Evolutionary conservation across 2,329 filamentous ascomycete genomes (phyloP).

Genomic region (Nemania sp.): DNA sequence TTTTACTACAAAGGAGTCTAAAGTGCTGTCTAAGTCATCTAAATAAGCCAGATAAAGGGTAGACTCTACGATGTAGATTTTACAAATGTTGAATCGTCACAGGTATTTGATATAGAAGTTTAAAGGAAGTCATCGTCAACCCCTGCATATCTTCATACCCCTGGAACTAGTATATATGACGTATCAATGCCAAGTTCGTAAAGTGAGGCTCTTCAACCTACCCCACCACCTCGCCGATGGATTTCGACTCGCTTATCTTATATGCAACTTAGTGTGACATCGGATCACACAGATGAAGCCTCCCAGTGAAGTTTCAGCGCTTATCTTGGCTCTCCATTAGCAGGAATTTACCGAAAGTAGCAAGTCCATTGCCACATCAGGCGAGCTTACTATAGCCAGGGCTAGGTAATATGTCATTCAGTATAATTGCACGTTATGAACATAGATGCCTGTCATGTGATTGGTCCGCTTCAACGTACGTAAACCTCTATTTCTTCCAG

Average conservation of each 20-base stretch:
- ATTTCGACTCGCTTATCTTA: background rate
- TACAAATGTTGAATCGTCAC: no score
- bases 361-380: background rate
- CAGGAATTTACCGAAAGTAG: background rate
- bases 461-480: no score
- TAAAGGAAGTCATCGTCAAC: no score
- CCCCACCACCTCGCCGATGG: background rate
- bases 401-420: background rate
- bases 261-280: background rate
- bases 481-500: no score
- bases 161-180: background rate
- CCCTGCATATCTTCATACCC: no score
- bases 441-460: no score
- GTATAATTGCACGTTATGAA: no score
- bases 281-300: background rate
- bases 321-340: background rate
- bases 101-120: no score
- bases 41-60: no score
- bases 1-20: no score
- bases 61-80: no score
- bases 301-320: background rate
- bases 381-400: background rate
- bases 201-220: background rate
- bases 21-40: no score
- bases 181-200: background rate